Conservation (phyloP, 2,329 filamentous ascomycete genomes). For the Pseudocercospora pini-densiflorae region DNA sequence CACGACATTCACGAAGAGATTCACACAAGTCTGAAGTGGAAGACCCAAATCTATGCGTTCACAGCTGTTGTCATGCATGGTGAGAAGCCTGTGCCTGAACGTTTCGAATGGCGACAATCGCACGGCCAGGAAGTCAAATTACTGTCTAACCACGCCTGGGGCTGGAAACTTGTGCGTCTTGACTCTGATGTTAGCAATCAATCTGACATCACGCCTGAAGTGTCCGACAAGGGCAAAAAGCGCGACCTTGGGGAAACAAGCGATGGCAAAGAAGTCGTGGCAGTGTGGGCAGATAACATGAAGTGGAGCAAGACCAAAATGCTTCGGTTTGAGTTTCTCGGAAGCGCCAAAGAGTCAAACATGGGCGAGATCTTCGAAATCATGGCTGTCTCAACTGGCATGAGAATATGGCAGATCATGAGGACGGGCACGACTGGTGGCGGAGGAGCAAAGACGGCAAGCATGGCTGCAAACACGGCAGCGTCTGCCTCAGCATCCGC, state of each 20-base stretch:
- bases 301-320: constrained; percentile 26
- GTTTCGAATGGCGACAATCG: constrained; percentile 27
- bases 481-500: background rate
- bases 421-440: constrained; percentile 13
- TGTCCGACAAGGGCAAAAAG: constrained; percentile 10
- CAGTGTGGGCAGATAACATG: constrained; percentile 28
- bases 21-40: constrained; percentile 11
- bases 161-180: constrained; percentile 28
- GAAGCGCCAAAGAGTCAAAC: constrained; percentile 18
- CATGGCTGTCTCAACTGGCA: constrained; percentile 22
- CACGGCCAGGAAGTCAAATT: constrained; percentile 26
- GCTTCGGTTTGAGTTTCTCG: constrained; percentile 25
- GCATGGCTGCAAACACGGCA: background rate
- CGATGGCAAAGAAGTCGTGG: constrained; percentile 28
- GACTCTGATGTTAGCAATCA: background rate
- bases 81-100: constrained; percentile 18
- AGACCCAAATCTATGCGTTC: constrained; percentile 17
- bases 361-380: constrained; percentile 25
- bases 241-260: constrained; percentile 20
- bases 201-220: background rate
- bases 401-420: constrained; percentile 26
- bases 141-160: constrained; percentile 18
- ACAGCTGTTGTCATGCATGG: constrained; percentile 10
- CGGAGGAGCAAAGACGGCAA: background rate
- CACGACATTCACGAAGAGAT: constrained; percentile 16